Base-by-base conservation (phyloP, 768 basidiomycete genomes). In the Tylopilus intermedius region DNA sequence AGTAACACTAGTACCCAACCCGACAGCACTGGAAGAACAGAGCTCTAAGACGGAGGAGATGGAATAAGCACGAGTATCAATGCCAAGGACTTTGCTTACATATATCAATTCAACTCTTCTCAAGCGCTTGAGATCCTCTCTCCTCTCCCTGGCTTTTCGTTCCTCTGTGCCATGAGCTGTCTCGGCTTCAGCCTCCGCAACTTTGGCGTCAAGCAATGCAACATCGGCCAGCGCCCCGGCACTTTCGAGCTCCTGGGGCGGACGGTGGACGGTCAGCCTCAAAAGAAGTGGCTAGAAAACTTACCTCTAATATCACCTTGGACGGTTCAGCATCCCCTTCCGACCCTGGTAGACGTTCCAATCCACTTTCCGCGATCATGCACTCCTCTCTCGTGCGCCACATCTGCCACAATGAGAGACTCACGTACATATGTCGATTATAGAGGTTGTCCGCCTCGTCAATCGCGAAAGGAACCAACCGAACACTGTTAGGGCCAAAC, bases 321-420 rank as follows among this genome's bases (percentile, higher is more conserved):
- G 77, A 78, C 4, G 78, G 76, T 55, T 82, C 79, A 47, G 73
- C 71, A 43, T 81, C 76, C 18, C 73, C 79, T 56, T 84, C 85
- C 33, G 79, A 72, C 29, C 86, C 87, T 13, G 87, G 85, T 74
- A 90, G 78, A 58, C 80, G 79, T 21, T 93, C 88, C 54, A 96
- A 70, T 11, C 96, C 96, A 63, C 93, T 92, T 72, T 99, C 96
- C 44, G 84, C 82, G 2, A 86, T 85, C 79, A 96, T 90, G 64
- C 88, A 97, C 63, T 98, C 95, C 68, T 97, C 94, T 59, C 96
- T 78, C 15, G 92, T 89, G 66, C 87, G 79, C 91, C 92, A 97
- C 83, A 94, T 91, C 73, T 99, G 96, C 73, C 83, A 83, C 15
- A 97, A 72, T 22, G 93, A 81, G 47, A 94, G 74, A 45, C 90